Base-by-base conservation (phyloP, 2,329 filamentous ascomycete species). In the Hymenoscyphus fraxineus region DNA sequence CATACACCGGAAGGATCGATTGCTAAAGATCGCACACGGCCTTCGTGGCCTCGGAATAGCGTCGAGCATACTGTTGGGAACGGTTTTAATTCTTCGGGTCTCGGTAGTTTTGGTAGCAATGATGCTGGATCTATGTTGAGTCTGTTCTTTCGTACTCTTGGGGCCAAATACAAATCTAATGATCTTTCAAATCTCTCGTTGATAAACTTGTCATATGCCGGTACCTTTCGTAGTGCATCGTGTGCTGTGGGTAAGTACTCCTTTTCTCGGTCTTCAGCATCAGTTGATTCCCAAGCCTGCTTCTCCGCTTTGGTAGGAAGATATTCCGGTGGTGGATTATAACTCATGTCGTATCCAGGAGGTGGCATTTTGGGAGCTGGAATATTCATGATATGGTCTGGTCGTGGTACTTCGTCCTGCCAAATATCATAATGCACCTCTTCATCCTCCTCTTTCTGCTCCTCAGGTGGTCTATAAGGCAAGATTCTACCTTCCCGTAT, bases 101-200 rank as follows among this genome's bases (percentile, higher is more conserved):
- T 91, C 7, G 96, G 95, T 7, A 99, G 83, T 76, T 97, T 97
- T 13, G 95, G 94, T 41, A 99, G 84, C 60, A 99, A 82, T 44
- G 92, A 96, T 77, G 91, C 90, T 2, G 95, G 95, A 73, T 99
- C 95, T 74, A 99, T 98, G 78, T 98, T 97, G 73, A 99, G 86
- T 77, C 93, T 91, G 80, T 93, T 97, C 77, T 96, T 90, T 66
- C 94, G 88, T 64, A 99, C 88, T 73, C 95, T 85, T 58, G 96
- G 95, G 16, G 96, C 95, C 65, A 99, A 84, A 77, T 99, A 99
- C 19, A 99, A 84, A 78, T 99, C 96, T 70, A 99, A 81, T 76
- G 93, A 98, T 69, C 96, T 85, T 77, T 99, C 93, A 72, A 99
- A 99, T 70, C 93, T 89, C 78, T 99, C 95, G 77, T 97, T 97